phyloP scores from a whole-genome alignment of 441 rosid species.

The Brassica hybrid region DNA sequence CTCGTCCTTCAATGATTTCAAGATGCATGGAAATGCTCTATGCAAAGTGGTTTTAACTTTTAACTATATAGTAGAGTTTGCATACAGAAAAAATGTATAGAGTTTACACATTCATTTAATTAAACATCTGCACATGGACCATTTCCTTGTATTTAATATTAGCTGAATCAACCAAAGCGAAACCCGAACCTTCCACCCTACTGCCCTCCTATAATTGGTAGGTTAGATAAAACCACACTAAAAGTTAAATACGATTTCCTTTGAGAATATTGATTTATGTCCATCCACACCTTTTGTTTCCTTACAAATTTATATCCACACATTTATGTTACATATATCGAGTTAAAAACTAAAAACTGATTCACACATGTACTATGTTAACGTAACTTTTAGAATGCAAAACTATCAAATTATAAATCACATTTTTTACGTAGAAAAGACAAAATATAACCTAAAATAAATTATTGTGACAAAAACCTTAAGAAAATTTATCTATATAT shows the following conservation, averaged over 20 bases:
- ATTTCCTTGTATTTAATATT: slow-evolving; percentile 1
- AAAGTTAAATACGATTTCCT: slow-evolving; percentile 24
- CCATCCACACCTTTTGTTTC: slow-evolving; percentile 35
- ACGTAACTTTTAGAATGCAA: neutral
- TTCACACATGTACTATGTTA: neutral
- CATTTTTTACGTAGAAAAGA: neutral
- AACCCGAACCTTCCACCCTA: neutral
- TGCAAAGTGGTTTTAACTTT: slow-evolving; percentile 3
- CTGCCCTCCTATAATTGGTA: slow-evolving; percentile 17
- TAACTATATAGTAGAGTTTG: slow-evolving; percentile 4
- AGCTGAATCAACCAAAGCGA: slow-evolving; percentile 6
- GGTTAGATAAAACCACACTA: slow-evolving; percentile 32
- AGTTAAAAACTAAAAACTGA: neutral
- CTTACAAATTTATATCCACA: slow-evolving; percentile 19
- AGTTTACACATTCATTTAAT: slow-evolving; percentile 5
- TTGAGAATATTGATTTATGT: slow-evolving; percentile 25
- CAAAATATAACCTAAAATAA: neutral
- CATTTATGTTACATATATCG: slow-evolving; percentile 5
- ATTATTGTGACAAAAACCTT: neutral
- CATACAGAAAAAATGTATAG: neutral
- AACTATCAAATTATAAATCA: neutral
- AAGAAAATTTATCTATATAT: neutral
- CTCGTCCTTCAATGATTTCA: neutral
- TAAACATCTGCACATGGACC: neutral
- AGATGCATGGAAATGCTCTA: neutral